Evolutionary conservation across 2,329 filamentous ascomycete species (phyloP).

Genomic region (Talaromyces pinophilus): DNA sequence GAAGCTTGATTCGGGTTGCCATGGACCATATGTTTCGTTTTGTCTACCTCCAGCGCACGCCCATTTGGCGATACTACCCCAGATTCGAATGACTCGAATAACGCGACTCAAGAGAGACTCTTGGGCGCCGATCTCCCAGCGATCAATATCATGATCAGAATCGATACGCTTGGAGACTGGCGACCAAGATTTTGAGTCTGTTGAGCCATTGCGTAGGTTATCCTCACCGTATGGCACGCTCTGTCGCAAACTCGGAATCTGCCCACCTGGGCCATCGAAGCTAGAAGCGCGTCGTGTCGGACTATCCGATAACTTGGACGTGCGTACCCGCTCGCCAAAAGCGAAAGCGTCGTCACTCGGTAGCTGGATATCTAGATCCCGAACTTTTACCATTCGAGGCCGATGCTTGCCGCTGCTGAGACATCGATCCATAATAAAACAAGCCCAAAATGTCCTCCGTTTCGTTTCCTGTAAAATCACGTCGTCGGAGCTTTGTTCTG

Average conservation of each 20-base stretch:
- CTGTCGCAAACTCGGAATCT: constrained; percentile 47
- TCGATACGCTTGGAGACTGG: constrained; percentile 43
- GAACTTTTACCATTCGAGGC: constrained; percentile 54
- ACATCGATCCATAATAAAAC: constrained; percentile 56
- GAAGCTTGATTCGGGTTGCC: constrained; percentile 55
- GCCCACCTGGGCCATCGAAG: constrained; percentile 42
- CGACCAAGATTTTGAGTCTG: constrained; percentile 43
- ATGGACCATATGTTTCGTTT: constrained; percentile 54
- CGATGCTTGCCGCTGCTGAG: constrained; percentile 52
- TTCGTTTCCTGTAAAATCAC: constrained; percentile 56
- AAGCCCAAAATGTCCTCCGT: constrained; percentile 56
- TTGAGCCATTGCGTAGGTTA: constrained; percentile 40
- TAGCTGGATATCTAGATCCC: constrained; percentile 46
- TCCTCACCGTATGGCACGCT: constrained; percentile 42
- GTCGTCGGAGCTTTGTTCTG: constrained; percentile 46
- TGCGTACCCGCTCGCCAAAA: constrained; percentile 57
- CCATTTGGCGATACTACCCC: constrained; percentile 59
- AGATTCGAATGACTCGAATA: constrained; percentile 57
- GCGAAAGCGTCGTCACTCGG: constrained; percentile 52
- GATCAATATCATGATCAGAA: constrained; percentile 48
- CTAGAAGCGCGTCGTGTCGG: constrained; percentile 40
- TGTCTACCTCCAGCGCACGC: constrained; percentile 56
- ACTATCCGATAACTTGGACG: constrained; percentile 51
- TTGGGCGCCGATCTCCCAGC: constrained; percentile 55
- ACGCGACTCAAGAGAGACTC: constrained; percentile 58